A percentile compares a stretch with the other conserved stretches of the same genome.
phyloP scores from a whole-genome alignment of 345 rosid genomes.

The Luvunga scandens region DNA sequence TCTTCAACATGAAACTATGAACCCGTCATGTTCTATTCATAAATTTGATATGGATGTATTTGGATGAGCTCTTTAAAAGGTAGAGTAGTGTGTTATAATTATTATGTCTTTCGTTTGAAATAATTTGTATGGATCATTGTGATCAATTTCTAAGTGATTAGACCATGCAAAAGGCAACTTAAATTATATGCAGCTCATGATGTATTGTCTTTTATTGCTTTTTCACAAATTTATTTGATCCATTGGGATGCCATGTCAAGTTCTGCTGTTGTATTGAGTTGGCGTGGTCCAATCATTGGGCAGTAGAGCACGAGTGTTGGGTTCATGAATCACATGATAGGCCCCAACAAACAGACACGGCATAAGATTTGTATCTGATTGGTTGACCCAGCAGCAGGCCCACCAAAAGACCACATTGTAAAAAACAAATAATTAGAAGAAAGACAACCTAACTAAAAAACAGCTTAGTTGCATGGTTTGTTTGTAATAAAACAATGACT shows the following conservation, averaged over 20 bases:
- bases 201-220: background rate
- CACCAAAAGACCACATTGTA: background rate
- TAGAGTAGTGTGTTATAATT: background rate
- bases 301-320: background rate
- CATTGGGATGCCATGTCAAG: conserved; percentile 8
- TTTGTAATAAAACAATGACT: conserved; percentile 5
- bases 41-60: background rate
- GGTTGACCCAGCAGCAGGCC: background rate
- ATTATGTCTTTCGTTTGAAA: too few species aligned
- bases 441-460: background rate
- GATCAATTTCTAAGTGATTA: too few species aligned
- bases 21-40: background rate
- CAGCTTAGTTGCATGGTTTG: background rate
- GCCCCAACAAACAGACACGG: conserved; percentile 26
- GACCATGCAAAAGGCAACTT: too few species aligned
- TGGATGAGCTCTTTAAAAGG: background rate
- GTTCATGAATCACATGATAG: conserved; percentile 12
- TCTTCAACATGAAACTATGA: background rate
- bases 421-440: background rate
- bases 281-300: conserved; percentile 15
- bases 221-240: background rate
- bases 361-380: background rate
- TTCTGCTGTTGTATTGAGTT: conserved; percentile 6
- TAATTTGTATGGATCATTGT: too few species aligned
- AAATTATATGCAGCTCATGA: background rate